Percentiles rank a stretch among this genome's conserved stretches.
Evolutionary conservation across 371 early-diverging fungal genomes (phyloP).

Genomic region (Mycotypha africana): DNA sequence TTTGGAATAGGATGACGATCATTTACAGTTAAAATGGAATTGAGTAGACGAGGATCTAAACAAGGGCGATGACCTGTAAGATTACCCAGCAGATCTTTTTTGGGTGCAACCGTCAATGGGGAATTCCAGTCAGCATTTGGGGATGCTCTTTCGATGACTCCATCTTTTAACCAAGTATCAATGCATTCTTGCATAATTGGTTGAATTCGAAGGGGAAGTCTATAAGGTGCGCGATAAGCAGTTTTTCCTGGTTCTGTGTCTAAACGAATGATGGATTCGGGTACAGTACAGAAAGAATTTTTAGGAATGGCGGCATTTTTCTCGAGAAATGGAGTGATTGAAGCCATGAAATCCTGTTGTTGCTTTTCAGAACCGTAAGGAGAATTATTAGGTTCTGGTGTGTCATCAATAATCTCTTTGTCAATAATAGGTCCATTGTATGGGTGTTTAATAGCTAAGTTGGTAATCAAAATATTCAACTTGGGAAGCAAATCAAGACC

Average conservation of each 20-base stretch:
- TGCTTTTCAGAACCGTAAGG: conserved; percentile 1
- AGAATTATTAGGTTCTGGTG: conserved; percentile 4
- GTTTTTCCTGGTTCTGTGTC: background rate
- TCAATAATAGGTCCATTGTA: background rate
- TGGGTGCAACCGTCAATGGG: conserved; percentile 4
- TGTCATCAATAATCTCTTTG: conserved; percentile 1
- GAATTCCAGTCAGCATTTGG: conserved; percentile 8
- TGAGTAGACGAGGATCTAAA: conserved; percentile 1
- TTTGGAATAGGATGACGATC: background rate
- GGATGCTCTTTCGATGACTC: conserved; percentile 1
- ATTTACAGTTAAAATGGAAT: background rate
- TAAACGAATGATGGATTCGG: conserved; percentile 2
- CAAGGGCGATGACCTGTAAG: conserved; percentile 1
- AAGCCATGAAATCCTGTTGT: background rate
- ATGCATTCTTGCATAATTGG: conserved; percentile 3
- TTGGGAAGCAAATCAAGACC: conserved; percentile 9
- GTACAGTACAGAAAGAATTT: conserved; percentile 2
- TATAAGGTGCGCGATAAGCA: conserved; percentile 2
- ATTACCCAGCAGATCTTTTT: conserved; percentile 7
- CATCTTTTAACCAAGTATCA: conserved; percentile 1
- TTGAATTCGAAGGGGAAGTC: conserved; percentile 1
- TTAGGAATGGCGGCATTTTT: background rate
- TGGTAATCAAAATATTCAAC: conserved; percentile 1
- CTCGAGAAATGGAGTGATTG: conserved; percentile 1
- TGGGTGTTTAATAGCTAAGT: conserved; percentile 6